Percentiles rank a stretch among this genome's conserved stretches.
Evolutionary conservation across 208 protist genomes (phyloP).

Genomic region (Crithidia bombi): DNA sequence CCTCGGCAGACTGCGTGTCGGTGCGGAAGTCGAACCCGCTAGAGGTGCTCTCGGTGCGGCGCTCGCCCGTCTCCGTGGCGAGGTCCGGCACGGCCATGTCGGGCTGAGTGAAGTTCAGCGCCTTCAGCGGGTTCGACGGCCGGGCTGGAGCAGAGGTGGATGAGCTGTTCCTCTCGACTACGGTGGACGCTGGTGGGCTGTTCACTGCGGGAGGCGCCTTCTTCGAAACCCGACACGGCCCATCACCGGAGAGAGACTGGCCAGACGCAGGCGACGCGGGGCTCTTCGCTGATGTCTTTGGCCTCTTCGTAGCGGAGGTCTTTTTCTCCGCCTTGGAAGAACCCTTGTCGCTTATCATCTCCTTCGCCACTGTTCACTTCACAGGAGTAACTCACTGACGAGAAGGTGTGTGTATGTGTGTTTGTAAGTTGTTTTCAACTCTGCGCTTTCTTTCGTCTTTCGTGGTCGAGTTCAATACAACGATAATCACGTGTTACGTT

Average conservation of each 20-base stretch:
- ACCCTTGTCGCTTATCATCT: not conserved
- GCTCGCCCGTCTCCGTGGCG: slow-evolving; percentile 14
- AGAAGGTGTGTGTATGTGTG: slow-evolving; percentile 2
- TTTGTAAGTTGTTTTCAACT: not conserved
- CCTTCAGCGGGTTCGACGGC: slow-evolving; percentile 1
- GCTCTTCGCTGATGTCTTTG: not conserved
- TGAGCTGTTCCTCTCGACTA: not conserved
- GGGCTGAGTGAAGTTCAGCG: not conserved
- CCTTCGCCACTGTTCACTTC: not conserved
- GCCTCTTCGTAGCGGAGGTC: not conserved
- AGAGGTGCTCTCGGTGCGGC: slow-evolving; percentile 13
- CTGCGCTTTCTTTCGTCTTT: not conserved
- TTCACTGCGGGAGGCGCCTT: not conserved
- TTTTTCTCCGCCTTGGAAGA: slow-evolving; percentile 4
- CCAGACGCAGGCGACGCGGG: not conserved
- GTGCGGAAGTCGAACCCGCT: slow-evolving; percentile 15
- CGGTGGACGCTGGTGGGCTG: not conserved
- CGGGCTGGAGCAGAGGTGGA: not conserved
- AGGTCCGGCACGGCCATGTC: slow-evolving; percentile 12
- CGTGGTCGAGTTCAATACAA: no score
- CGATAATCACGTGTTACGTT: no score
- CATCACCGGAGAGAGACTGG: not conserved
- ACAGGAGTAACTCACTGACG: no score
- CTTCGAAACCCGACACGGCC: not conserved
- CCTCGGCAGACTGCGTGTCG: slow-evolving; percentile 18